Percentiles rank a stretch among this genome's conserved stretches.
Conservation (phyloP, 176 grass and related monocot genomes). For the Avena insularis region DNA sequence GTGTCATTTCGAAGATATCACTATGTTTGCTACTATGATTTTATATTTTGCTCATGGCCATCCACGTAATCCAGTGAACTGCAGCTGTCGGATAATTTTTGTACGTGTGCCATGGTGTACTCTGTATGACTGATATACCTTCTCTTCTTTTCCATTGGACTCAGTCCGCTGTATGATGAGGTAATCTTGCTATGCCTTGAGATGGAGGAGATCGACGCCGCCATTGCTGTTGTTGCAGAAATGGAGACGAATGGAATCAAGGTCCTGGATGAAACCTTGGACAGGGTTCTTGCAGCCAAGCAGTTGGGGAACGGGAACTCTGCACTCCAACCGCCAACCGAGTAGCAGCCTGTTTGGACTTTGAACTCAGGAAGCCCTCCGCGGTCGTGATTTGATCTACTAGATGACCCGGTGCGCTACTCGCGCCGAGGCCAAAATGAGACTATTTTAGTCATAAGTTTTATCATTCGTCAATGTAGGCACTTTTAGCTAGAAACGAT, state of each 20-base stretch:
- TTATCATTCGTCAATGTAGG: too few relatives aligned
- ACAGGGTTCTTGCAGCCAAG: conserved; percentile 83
- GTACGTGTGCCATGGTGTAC: not conserved
- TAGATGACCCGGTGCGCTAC: too few relatives aligned
- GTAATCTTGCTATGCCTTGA: conserved; percentile 82
- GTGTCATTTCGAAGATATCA: conserved; percentile 21
- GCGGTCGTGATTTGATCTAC: not conserved
- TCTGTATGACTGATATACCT: conserved; percentile 15
- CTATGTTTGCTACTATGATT: not conserved
- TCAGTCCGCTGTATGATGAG: conserved; percentile 87
- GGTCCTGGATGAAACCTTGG: conserved; percentile 80
- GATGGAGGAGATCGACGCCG: conserved; percentile 79
- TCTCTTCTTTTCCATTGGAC: conserved; percentile 34
- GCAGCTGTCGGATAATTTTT: not conserved
- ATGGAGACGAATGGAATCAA: conserved; percentile 92
- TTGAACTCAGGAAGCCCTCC: not conserved
- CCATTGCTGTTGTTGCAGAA: conserved; percentile 86
- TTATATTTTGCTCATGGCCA: not conserved
- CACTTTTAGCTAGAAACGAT: too few relatives aligned
- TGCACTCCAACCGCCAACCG: conserved; percentile 32
- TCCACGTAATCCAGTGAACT: conserved; percentile 10
- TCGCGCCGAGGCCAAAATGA: too few relatives aligned
- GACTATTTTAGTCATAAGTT: too few relatives aligned
- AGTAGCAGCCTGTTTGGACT: conserved; percentile 29
- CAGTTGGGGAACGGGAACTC: conserved; percentile 61